Base-by-base conservation (phyloP, 345 rosid species). In the Brassica juncea region DNA sequence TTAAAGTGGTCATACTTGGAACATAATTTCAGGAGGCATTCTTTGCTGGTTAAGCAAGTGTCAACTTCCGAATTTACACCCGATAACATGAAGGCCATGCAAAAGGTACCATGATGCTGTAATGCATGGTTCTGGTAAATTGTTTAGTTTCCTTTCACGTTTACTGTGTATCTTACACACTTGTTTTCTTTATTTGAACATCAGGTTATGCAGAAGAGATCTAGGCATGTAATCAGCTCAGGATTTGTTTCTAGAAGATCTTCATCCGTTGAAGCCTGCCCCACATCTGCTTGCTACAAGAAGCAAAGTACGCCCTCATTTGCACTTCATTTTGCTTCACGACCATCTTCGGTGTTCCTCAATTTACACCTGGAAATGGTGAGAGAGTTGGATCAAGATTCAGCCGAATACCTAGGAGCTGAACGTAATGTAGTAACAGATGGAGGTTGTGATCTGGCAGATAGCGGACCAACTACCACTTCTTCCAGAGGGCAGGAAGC, bases 351-450 rank as follows among this genome's bases (percentile, higher is more conserved):
- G 61, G 86, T 83, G 66, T 88, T 88, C 77, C 71, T 88, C 15
- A 72, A 86, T 72, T 84, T 87, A 88, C 93, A 87, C 85, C 86
- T 90, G 72, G 83, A 86, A 85, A 83, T 90, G 85, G 89, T 89
- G 59, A 86, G 87, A 87, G 88, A 89, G 42, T 85, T 76, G 47
- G 86, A 88, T 62, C 89, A 78, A 70, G 80, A 81, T 74, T 80
- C 84, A 6, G 32, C 63, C 55, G 87, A 82, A 71, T 68, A 59
- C 72, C 72, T 82, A 15, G 85, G 81, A 77, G 82, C 62, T 61
- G 77, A 79, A 19, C 61, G 72, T 74, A 55, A 76, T 79, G 76
- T 85, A 83, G 75, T 82, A 31, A 78, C 49, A 25, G 76, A 81
- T 79, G 82, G 71, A 73, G 63, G 73, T 59, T 80, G 76, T 80